A percentile compares a stretch with the other conserved stretches of the same genome.
Conservation (phyloP, 2,329 filamentous ascomycete genomes). For the Diaporthe longicolla region DNA sequence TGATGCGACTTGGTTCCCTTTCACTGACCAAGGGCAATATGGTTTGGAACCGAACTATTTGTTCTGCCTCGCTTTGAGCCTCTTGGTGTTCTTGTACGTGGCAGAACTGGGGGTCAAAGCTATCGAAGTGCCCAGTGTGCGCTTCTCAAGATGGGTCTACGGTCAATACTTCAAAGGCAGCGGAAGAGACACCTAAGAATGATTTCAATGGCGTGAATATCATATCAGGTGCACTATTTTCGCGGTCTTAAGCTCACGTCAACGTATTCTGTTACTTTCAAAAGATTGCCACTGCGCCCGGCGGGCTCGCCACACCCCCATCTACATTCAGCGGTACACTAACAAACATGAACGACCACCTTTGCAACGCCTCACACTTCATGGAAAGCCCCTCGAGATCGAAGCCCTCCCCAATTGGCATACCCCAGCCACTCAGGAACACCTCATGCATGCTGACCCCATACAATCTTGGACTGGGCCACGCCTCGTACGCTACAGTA, state of each 20-base stretch:
- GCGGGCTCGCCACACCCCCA: slow-evolving; percentile 33
- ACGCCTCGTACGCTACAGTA: slow-evolving; percentile 75
- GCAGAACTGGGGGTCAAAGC: slow-evolving; percentile 31
- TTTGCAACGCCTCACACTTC: slow-evolving; percentile 47
- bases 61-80: slow-evolving; percentile 26
- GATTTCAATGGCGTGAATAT: too few species aligned
- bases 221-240: too few species aligned
- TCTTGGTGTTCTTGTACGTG: slow-evolving; percentile 30
- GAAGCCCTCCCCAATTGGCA: slow-evolving; percentile 52
- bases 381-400: slow-evolving; percentile 50
- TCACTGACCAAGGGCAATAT: slow-evolving; percentile 14
- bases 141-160: slow-evolving; percentile 20
- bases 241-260: too few species aligned
- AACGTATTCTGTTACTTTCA: background rate
- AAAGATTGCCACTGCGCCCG: slow-evolving; percentile 27
- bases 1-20: slow-evolving; percentile 33
- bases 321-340: slow-evolving; percentile 42
- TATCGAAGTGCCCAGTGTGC: slow-evolving; percentile 31
- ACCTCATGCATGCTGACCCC: slow-evolving; percentile 48
- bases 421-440: slow-evolving; percentile 50
- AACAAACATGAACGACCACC: slow-evolving; percentile 51
- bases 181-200: background rate
- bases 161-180: background rate
- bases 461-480: slow-evolving; percentile 53
- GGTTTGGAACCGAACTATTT: slow-evolving; percentile 36